Evolutionary conservation across 208 protist species (phyloP).

Genomic region (Crithidia brevicula): DNA sequence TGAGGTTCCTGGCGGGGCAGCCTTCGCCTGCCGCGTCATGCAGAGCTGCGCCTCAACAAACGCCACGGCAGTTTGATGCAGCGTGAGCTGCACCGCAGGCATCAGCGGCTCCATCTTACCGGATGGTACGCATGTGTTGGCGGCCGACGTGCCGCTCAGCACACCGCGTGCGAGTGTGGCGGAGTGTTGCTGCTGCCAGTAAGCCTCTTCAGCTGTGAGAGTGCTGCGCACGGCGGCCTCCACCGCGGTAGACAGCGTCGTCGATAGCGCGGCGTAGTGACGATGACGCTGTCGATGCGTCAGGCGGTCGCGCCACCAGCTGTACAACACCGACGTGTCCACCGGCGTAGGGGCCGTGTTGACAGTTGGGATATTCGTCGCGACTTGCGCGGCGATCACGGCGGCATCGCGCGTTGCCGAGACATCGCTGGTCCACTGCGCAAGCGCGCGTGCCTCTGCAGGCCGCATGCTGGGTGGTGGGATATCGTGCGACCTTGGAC

Average conservation of each 20-base stretch:
- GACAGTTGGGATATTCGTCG: neutral
- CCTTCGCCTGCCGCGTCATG: neutral
- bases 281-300: slow-evolving; percentile 34
- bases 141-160: slow-evolving; percentile 23
- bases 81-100: slow-evolving; percentile 38
- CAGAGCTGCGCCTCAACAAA: slow-evolving; percentile 33
- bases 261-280: slow-evolving; percentile 34
- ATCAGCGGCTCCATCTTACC: slow-evolving; percentile 55
- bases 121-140: slow-evolving; percentile 34
- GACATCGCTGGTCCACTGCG: slow-evolving; percentile 18
- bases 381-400: neutral
- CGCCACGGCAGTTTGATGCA: slow-evolving; percentile 43
- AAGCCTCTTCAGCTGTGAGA: slow-evolving; percentile 59
- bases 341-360: neutral
- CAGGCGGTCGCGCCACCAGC: slow-evolving; percentile 62
- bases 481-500: slow-evolving; percentile 3
- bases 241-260: slow-evolving; percentile 37
- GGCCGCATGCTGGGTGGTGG: slow-evolving; percentile 7
- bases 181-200: slow-evolving; percentile 36
- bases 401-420: neutral
- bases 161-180: slow-evolving; percentile 19
- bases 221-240: slow-evolving; percentile 45
- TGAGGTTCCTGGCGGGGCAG: neutral
- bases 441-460: slow-evolving; percentile 16
- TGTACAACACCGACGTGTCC: slow-evolving; percentile 38